Evolutionary conservation across 2,329 filamentous ascomycete species (phyloP), one percentile per base, ranked within the genome.

Genomic region (Pseudogymnoascus sp.): DNA sequence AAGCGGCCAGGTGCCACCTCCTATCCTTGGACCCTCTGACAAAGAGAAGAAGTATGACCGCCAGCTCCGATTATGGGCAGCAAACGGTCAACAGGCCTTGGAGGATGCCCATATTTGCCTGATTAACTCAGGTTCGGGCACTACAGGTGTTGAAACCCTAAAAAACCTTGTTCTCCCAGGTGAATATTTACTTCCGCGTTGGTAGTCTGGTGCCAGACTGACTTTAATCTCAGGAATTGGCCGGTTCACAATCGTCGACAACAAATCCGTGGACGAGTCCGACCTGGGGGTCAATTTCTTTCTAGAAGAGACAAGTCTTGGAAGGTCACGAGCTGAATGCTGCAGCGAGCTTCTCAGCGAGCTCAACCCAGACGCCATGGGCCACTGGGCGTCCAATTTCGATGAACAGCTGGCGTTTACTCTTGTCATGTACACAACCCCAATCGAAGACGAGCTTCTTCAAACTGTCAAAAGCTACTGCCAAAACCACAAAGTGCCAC

Each of bases 221-320:
- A 21, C 38, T 57, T 15, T 58, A 19, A 23, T 39, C 35, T 30
- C 52, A 86, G 86, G 92, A 3, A 88, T 97, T 67, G 95, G 94
- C 7, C 83, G 84, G 23, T 99, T 96, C 72, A 95, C 90, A 0
- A 95, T 99, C 63, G 86, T 88, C 58, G 94, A 99, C 68, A 84
- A 88, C 5, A 82, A 84, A 1, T 72, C 80, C 2, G 92, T 99
- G n/a, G 78, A 77, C 1, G 86, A 95, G 66, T 79, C 84, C 39
- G 94, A 99, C 68, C 77, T 99, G 38, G 94, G 95, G 3, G 87
- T 96, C 63, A 99, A 99, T 74, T 99, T 99, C 79, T 99, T 99
- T 69, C 78, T 99, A 0, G 90, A 96, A 63, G 84, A 94, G 67
- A 77, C 79, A 56, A 87, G 84, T 64, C 71, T 95, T 35, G 92